Evolutionary conservation across 768 basidiomycete species (phyloP).

Genomic region (Melanogaster broomeanus): DNA sequence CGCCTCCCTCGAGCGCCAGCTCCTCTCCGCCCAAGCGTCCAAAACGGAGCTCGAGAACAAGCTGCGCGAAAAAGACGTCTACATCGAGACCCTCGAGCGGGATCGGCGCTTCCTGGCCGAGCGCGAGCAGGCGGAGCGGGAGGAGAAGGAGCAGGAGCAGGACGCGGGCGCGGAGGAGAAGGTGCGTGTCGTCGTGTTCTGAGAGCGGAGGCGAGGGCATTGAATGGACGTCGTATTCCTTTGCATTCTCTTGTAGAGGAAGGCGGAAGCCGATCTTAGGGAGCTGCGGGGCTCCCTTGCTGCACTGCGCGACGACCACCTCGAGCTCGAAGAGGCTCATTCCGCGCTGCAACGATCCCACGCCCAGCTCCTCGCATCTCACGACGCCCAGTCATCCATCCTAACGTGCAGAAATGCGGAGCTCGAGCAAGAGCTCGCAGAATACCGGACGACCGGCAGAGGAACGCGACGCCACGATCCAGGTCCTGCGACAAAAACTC

Average conservation of each 20-base stretch:
- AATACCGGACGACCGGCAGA: slow-evolving; percentile 43
- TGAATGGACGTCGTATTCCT: too few species aligned
- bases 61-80: slow-evolving; percentile 62
- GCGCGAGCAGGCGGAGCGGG: slow-evolving; percentile 65
- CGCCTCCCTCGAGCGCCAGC: slow-evolving; percentile 67
- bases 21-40: slow-evolving; percentile 59
- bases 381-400: slow-evolving; percentile 52
- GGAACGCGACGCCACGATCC: slow-evolving; percentile 41
- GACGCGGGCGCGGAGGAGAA: slow-evolving; percentile 55
- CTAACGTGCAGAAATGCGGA: slow-evolving; percentile 46
- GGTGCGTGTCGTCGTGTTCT: too few species aligned
- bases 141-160: slow-evolving; percentile 64
- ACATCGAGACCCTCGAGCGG: slow-evolving; percentile 65
- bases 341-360: slow-evolving; percentile 48
- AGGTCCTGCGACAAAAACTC: slow-evolving; percentile 48
- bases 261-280: slow-evolving; percentile 52
- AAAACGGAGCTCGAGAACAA: slow-evolving; percentile 68
- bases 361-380: slow-evolving; percentile 48
- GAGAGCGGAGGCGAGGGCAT: too few species aligned
- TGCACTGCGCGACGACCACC: slow-evolving; percentile 55
- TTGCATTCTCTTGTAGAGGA: slow-evolving; percentile 37
- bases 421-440: slow-evolving; percentile 49
- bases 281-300: slow-evolving; percentile 50
- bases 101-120: slow-evolving; percentile 72
- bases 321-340: slow-evolving; percentile 62